Conservation (phyloP, 495 filamentous ascomycete genomes). For the Evernia prunastri region DNA sequence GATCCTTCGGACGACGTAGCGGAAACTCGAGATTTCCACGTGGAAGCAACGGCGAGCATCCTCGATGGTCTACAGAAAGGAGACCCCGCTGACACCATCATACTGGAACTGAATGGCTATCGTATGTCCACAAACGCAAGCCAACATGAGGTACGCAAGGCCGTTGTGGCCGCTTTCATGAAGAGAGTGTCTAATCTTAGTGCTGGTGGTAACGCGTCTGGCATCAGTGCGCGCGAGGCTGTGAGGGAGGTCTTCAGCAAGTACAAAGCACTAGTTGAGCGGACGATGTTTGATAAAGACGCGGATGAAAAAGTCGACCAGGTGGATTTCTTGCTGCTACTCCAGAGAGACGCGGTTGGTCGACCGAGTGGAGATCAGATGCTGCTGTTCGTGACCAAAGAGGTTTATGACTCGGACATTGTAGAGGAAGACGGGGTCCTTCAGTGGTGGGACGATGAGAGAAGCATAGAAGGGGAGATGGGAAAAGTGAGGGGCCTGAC, state of each 20-base stretch:
- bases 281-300: conserved; percentile 52
- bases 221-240: conserved; percentile 54
- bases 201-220: conserved; percentile 41
- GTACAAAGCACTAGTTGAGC: conserved; percentile 52
- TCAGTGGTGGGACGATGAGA: conserved; percentile 77
- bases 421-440: conserved; percentile 84
- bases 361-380: conserved; percentile 56
- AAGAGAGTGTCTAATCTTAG: conserved; percentile 70
- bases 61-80: conserved; percentile 70
- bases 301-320: conserved; percentile 61
- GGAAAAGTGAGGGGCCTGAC: conserved; percentile 62
- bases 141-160: conserved; percentile 77
- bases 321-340: conserved; percentile 71
- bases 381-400: conserved; percentile 67
- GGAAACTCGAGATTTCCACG: conserved; percentile 66
- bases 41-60: conserved; percentile 77
- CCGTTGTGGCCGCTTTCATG: conserved; percentile 78
- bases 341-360: conserved; percentile 71
- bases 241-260: conserved; percentile 53
- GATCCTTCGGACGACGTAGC: conserved; percentile 54
- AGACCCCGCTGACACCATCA: conserved; percentile 75
- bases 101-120: conserved; percentile 82
- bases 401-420: conserved; percentile 76
- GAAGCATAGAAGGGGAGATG: conserved; percentile 59
- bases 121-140: conserved; percentile 84